Percentiles rank a stretch among this genome's conserved stretches.
Evolutionary conservation across 495 filamentous ascomycete genomes (phyloP).

Genomic region (Aspergillus cavernicola): DNA sequence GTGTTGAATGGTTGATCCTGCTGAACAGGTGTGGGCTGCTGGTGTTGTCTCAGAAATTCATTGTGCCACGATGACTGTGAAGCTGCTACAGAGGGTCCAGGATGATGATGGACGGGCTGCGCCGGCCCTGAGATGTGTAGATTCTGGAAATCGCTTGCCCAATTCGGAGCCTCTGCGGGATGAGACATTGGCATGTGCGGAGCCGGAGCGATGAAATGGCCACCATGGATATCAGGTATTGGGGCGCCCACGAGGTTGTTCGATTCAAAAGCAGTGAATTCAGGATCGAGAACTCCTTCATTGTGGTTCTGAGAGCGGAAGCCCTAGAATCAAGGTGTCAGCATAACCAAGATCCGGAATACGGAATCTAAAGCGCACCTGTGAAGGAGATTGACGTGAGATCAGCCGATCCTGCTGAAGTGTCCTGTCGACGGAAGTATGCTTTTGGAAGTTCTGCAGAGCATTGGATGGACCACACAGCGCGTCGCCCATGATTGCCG

Average conservation of each 20-base stretch:
- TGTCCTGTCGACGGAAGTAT: slow-evolving; percentile 70
- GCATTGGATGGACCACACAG: slow-evolving; percentile 90
- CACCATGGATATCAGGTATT: slow-evolving; percentile 27
- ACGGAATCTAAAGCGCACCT: slow-evolving; percentile 45
- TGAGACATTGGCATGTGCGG: slow-evolving; percentile 18
- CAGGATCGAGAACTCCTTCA: slow-evolving; percentile 57
- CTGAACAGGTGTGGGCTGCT: slow-evolving; percentile 22
- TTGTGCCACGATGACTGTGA: slow-evolving; percentile 48
- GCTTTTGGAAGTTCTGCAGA: slow-evolving; percentile 79
- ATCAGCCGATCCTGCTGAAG: slow-evolving; percentile 79
- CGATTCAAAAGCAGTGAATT: slow-evolving; percentile 71
- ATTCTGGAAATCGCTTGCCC: slow-evolving; percentile 51
- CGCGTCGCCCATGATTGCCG: slow-evolving; percentile 65
- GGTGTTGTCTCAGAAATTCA: slow-evolving; percentile 48
- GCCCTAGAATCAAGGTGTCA: slow-evolving; percentile 40
- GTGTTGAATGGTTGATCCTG: slow-evolving; percentile 23
- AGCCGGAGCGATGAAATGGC: slow-evolving; percentile 23
- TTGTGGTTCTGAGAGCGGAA: slow-evolving; percentile 58
- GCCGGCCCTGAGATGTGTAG: slow-evolving; percentile 40
- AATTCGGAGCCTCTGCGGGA: slow-evolving; percentile 24
- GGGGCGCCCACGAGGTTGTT: slow-evolving; percentile 31
- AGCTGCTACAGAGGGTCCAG: slow-evolving; percentile 23
- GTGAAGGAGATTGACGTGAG: slow-evolving; percentile 48
- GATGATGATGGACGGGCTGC: slow-evolving; percentile 31
- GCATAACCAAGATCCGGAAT: background rate